phyloP scores from a whole-genome alignment of 2,329 filamentous ascomycete species.

The Talaromyces piceae region DNA sequence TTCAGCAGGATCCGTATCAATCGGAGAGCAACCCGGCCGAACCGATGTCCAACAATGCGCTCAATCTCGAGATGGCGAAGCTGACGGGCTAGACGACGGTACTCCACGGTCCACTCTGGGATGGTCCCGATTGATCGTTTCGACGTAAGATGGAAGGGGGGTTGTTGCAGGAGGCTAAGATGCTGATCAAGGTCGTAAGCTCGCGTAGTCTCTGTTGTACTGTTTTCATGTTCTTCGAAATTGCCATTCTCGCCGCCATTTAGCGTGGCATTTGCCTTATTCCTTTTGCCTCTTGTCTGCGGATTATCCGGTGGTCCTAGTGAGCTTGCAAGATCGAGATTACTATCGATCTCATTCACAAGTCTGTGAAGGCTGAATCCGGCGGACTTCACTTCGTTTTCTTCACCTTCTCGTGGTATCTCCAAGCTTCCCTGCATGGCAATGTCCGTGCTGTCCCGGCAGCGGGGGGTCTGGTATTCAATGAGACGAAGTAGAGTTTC shows the following conservation, averaged over 20 bases:
- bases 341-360: conserved; percentile 29
- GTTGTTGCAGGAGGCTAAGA: conserved; percentile 44
- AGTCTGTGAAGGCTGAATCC: conserved; percentile 29
- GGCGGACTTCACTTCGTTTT: conserved; percentile 32
- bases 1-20: conserved; percentile 77
- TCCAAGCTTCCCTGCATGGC: conserved; percentile 14
- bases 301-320: conserved; percentile 21
- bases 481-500: conserved; percentile 62
- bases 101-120: conserved; percentile 78
- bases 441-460: conserved; percentile 39
- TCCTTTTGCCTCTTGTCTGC: conserved; percentile 18
- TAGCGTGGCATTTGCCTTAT: conserved; percentile 18
- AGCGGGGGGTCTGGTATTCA: conserved; percentile 61
- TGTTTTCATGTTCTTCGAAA: conserved; percentile 23
- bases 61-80: conserved; percentile 75
- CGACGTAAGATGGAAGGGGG: conserved; percentile 31
- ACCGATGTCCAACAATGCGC: conserved; percentile 67
- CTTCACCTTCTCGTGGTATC: conserved; percentile 34
- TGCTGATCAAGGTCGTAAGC: conserved; percentile 31
- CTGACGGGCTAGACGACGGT: conserved; percentile 60
- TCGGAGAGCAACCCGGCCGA: conserved; percentile 68
- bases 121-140: conserved; percentile 41
- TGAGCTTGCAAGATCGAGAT: conserved; percentile 29
- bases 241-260: conserved; percentile 43
- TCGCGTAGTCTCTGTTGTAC: conserved; percentile 12